Conservation (phyloP, 2,329 filamentous ascomycete species). For the Cyphellophora attinorum region DNA sequence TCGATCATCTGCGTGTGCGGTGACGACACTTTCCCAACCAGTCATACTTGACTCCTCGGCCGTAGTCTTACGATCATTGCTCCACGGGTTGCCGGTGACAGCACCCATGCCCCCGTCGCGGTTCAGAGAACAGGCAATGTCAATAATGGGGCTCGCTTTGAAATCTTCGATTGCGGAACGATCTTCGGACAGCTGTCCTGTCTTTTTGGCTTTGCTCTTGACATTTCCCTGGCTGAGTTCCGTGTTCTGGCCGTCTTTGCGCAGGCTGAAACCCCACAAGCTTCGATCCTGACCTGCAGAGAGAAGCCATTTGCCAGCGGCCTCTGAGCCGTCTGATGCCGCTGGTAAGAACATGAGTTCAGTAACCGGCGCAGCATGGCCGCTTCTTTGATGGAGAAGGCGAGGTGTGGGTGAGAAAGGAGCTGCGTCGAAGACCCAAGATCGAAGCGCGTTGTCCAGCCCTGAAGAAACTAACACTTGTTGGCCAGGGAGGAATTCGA, state of each 20-base stretch:
- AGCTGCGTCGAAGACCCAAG: slow-evolving; percentile 91
- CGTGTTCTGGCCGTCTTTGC: slow-evolving; percentile 84
- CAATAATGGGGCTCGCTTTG: slow-evolving; percentile 86
- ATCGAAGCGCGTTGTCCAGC: slow-evolving; percentile 84
- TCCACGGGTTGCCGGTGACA: slow-evolving; percentile 72
- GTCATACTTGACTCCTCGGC: slow-evolving; percentile 66
- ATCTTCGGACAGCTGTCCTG: slow-evolving; percentile 16
- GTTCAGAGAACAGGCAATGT: slow-evolving; percentile 83
- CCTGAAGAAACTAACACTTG: slow-evolving; percentile 85
- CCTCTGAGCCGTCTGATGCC: slow-evolving; percentile 80
- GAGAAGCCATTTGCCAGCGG: slow-evolving; percentile 84
- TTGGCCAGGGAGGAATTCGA: slow-evolving; percentile 84
- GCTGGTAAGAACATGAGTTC: slow-evolving; percentile 77
- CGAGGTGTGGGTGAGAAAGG: slow-evolving; percentile 82
- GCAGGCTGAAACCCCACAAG: slow-evolving; percentile 92
- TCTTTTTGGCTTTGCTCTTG: slow-evolving; percentile 79
- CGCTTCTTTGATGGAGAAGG: slow-evolving; percentile 74
- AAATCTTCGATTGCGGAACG: slow-evolving; percentile 36
- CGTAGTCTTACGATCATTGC: slow-evolving; percentile 60
- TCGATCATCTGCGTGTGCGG: slow-evolving; percentile 76
- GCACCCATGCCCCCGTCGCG: slow-evolving; percentile 89
- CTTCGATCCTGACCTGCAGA: slow-evolving; percentile 84
- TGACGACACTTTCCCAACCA: slow-evolving; percentile 95
- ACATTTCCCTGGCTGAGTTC: slow-evolving; percentile 88
- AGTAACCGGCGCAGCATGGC: slow-evolving; percentile 79